These are phyloP conservation scores for Mediolabrus comicus DNA, from an alignment of 108 stramenopile genomes.

Conservation along the genomic window DNA sequence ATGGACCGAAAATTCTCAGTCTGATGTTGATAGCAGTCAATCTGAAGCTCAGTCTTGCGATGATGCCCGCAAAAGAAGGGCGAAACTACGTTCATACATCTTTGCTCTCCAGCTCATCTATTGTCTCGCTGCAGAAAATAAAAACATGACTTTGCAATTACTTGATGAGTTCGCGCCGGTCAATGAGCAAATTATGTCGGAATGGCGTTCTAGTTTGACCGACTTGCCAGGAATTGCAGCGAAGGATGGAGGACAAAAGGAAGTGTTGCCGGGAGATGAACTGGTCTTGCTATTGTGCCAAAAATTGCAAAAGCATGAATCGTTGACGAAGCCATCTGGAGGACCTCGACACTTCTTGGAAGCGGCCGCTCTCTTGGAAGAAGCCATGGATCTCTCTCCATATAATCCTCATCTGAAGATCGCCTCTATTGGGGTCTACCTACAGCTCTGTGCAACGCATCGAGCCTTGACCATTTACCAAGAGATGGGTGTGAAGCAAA, in stretches of 20 bases:
- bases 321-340: conserved; percentile 1
- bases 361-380: conserved; percentile 60
- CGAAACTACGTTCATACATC: conserved; percentile 57
- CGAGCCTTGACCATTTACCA: conserved; percentile 58
- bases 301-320: conserved; percentile 5
- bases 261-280: conserved; percentile 78
- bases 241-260: conserved; percentile 62
- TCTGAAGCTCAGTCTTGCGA: conserved; percentile 12
- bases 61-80: conserved; percentile 38
- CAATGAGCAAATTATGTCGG: conserved; percentile 12
- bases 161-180: conserved; percentile 23
- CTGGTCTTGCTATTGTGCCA: conserved; percentile 58
- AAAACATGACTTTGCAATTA: conserved; percentile 1
- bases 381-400: conserved; percentile 70
- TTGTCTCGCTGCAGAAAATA: conserved; percentile 30
- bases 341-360: conserved; percentile 26
- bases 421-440: conserved; percentile 58
- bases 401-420: conserved; percentile 80
- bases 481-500: conserved; percentile 67
- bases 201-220: conserved; percentile 36
- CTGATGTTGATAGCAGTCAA: neutral
- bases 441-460: conserved; percentile 35
- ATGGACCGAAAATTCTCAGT: conserved; percentile 27
- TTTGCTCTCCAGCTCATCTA: conserved; percentile 61
- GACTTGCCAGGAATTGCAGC: conserved; percentile 26